Evolutionary conservation across 805 yeast genomes (phyloP).

Genomic region (Yamadazyma philogaea): DNA sequence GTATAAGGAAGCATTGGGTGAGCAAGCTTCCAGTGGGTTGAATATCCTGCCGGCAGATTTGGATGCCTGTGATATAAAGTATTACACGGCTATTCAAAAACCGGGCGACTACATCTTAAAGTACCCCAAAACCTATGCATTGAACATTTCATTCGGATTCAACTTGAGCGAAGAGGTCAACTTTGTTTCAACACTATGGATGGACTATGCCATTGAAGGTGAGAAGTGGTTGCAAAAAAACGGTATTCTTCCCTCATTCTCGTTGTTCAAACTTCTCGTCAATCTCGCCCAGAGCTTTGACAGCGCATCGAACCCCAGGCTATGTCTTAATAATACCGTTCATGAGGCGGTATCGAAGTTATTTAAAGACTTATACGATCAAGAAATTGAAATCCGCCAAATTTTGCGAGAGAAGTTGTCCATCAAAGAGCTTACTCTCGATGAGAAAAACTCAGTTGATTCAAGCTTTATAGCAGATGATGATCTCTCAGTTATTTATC

Average conservation of each 20-base stretch:
- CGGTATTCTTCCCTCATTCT: conserved; percentile 50
- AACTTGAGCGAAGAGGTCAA: conserved; percentile 53
- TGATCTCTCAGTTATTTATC: conserved; percentile 47
- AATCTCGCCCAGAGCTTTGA: conserved; percentile 46
- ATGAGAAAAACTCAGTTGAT: conserved; percentile 27
- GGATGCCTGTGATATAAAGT: conserved; percentile 46
- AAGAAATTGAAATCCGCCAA: conserved; percentile 45
- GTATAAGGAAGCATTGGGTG: conserved; percentile 14
- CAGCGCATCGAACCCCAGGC: conserved; percentile 19
- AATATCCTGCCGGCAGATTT: conserved; percentile 47
- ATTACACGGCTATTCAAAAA: conserved; percentile 48
- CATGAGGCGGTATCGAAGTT: conserved; percentile 31
- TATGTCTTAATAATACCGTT: conserved; percentile 33
- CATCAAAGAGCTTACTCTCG: conserved; percentile 29
- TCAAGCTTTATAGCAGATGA: conserved; percentile 52
- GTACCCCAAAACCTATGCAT: conserved; percentile 53
- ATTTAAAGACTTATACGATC: conserved; percentile 29
- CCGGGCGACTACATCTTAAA: conserved; percentile 62
- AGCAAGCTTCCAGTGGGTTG: conserved; percentile 3
- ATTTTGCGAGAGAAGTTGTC: conserved; percentile 21
- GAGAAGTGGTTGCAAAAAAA: conserved; percentile 51
- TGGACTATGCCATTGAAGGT: conserved; percentile 46
- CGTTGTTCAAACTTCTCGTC: conserved; percentile 45
- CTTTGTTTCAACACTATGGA: conserved; percentile 59
- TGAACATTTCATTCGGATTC: conserved; percentile 53